Conservation (phyloP, 139 green algal species). For the Asterochloris sp. region DNA sequence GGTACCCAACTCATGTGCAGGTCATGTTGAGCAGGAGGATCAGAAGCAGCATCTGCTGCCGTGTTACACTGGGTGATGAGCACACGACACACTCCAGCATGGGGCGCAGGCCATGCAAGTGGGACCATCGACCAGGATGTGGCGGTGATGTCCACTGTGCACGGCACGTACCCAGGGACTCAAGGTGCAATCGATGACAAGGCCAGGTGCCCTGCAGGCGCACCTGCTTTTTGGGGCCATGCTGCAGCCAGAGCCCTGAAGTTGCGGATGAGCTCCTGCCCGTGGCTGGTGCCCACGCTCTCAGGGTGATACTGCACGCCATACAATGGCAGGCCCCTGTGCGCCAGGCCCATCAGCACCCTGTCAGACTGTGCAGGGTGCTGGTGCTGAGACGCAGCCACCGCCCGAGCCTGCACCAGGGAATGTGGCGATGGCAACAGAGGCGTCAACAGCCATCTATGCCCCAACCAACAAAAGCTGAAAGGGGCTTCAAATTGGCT, state of each 20-base stretch:
- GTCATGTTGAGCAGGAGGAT: too few species aligned
- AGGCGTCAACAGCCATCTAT: neutral
- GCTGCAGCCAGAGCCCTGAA: conserved; percentile 68
- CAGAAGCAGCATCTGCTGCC: too few species aligned
- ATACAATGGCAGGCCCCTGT: conserved; percentile 70
- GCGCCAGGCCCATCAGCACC: conserved; percentile 84
- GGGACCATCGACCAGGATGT: too few species aligned
- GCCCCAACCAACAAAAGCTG: neutral
- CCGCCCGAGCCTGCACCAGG: neutral
- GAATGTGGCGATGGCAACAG: neutral
- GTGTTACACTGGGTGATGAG: too few species aligned
- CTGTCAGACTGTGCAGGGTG: neutral
- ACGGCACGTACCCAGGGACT: too few species aligned
- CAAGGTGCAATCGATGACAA: too few species aligned
- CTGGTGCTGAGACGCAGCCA: neutral
- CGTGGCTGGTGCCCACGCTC: conserved; percentile 78
- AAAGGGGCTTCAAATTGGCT: neutral
- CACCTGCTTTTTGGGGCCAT: neutral
- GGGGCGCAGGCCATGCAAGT: too few species aligned
- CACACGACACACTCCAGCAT: too few species aligned
- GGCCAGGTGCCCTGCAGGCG: too few species aligned
- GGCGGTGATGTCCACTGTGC: too few species aligned
- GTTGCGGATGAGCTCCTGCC: conserved; percentile 77
- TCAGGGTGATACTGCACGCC: conserved; percentile 98
- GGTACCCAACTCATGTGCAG: neutral